Evolutionary conservation across 1,284 basidiomycete species (phyloP), one percentile per base, ranked within the genome.

Genomic region (Somion occarium): DNA sequence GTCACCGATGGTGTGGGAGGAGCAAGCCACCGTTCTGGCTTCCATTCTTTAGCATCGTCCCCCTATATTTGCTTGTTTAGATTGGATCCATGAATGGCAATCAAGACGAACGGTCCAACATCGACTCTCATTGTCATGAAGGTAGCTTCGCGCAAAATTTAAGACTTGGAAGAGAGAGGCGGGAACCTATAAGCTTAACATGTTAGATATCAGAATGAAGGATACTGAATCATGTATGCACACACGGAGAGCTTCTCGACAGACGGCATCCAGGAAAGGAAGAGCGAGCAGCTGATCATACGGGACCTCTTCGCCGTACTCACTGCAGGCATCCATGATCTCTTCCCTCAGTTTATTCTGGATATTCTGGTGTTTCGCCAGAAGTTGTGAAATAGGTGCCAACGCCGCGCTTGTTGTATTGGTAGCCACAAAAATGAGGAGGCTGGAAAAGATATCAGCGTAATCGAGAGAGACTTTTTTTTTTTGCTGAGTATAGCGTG

Each of bases 31-130:
- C 59, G 54, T 34, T 62, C 57, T 2, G 59, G 59, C 74, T 63
- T 74, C 65, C 75, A 81, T 48, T 78, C 71, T 15, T 54, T 53
- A 3, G 75, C 71, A 59, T 82, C 79, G 27, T 73, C 67, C 3
- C 80, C 80, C 79, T 79, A 83, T 2, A 81, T 62, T 2, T 66
- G 60, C 51, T 69, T 71, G 34, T 66, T 61, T 5, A 69, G 57
- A 56, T 83, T 80, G 38, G 79, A 56, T 1, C 66, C 61, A 1
- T 70, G 53, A 23, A 80, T 75, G 1, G 78, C 75, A 19, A 82
- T 66, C 7, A 72, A 53, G 0, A 81, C 52, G 0, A 61, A 57
- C 48, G 79, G 74, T 3, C 75, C 77, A 55, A 75, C 74, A 22
- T 59, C 53, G 12, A 74, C 62, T n/a, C n/a, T n/a, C n/a, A n/a